Evolutionary conservation across 345 rosid species (phyloP), one percentile per base, ranked within the genome.

Genomic region (Microthlaspi erraticum): DNA sequence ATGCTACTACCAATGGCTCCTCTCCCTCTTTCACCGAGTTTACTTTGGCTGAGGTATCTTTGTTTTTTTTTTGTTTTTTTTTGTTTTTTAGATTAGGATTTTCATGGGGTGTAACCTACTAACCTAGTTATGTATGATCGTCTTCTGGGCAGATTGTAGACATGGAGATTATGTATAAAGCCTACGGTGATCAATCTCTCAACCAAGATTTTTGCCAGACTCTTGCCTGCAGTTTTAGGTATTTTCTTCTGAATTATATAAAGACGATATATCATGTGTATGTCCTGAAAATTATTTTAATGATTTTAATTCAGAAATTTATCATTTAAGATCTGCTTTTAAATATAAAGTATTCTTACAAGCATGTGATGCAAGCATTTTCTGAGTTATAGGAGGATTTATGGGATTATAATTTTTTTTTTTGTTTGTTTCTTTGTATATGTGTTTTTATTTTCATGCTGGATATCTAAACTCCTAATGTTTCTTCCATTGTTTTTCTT

Each of bases 211-310:
- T 84, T 19, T 92, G 94, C 68, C 76, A 81, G 56, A 72, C 75
- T 10, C 83, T 92, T 74, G 96, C 98, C 20, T 72, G 78, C 38
- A 78, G 65, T 64, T 90, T 88, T 80, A 86, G 87, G 97, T 90
- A 67, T 20, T 60, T 26, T 26, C 0, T 41, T 31, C 14, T 51
- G 11, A 31, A 12, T 14, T 46, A 8, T 5, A 9, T 26, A 26
- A 26, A 2, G 26, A 33, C 1, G 19, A n/a, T 23, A 36, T 13
- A 10, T 46, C 14, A 0, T 11, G 19, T 56, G 33, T 32, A 41
- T 41, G 50, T 67, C 26, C 26, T 2, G 26, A 2, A 23, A 23
- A 23, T 23, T 23, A 23, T 4, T 4, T 2, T 23, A 23, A 23
- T 23, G 26, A 23, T 23, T 23, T 23, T 23, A 23, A 23, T 23